These are phyloP conservation scores for Ampelocalamus luodianensis DNA, from an alignment of 176 grass and related monocot genomes.

Conservation along the genomic window DNA sequence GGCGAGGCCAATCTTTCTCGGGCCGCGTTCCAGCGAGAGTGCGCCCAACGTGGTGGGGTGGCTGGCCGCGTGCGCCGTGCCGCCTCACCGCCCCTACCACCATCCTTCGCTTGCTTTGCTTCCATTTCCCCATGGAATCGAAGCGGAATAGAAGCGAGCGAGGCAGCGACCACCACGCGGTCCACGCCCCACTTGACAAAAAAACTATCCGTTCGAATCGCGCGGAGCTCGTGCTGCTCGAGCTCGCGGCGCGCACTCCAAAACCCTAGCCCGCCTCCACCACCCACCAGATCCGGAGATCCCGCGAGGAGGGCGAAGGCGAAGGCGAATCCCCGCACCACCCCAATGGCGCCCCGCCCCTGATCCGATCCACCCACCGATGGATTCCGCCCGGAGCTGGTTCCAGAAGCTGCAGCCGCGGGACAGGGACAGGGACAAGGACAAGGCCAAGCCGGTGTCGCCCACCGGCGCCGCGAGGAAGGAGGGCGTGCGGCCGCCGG, in stretches of 20 bases:
- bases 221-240: slow-evolving; percentile 38
- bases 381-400: slow-evolving; percentile 75
- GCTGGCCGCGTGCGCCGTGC: background rate
- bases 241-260: background rate
- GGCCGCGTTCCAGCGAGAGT: background rate
- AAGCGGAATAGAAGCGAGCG: slow-evolving; percentile 27
- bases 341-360: slow-evolving; percentile 26
- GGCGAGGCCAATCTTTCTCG: background rate
- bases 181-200: background rate
- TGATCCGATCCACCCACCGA: slow-evolving; percentile 45
- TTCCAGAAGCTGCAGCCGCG: slow-evolving; percentile 67
- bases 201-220: slow-evolving; percentile 27
- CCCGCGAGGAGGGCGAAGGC: slow-evolving; percentile 5
- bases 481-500: background rate
- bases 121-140: background rate
- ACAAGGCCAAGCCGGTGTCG: slow-evolving; percentile 43
- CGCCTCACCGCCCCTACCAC: background rate
- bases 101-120: too few species aligned
- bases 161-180: background rate
- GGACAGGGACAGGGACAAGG: slow-evolving; percentile 54
- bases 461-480: slow-evolving; percentile 4
- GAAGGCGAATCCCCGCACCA: background rate
- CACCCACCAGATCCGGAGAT: slow-evolving; percentile 48
- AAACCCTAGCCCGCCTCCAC: slow-evolving; percentile 3
- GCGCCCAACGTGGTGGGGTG: background rate